Conservation (phyloP, 192 early-diverging fungal genomes). For the Linnemannia hyalina region DNA sequence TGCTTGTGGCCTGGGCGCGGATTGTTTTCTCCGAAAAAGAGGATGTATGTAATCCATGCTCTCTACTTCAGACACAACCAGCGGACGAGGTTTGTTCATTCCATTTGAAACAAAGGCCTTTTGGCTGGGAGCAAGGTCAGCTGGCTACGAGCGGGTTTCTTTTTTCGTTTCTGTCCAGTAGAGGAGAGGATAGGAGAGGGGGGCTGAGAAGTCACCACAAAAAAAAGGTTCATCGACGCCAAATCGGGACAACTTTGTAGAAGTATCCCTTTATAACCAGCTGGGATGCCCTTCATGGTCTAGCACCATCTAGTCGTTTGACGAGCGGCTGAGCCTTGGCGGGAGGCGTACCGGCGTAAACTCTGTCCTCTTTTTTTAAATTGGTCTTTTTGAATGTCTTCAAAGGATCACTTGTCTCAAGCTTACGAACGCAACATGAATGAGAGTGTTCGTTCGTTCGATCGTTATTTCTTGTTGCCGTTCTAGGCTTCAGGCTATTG, state of each 20-base stretch:
- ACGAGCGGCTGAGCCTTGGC: not conserved
- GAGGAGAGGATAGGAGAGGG: too few relatives aligned
- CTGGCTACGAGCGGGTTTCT: not conserved
- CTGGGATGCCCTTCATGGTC: too few relatives aligned
- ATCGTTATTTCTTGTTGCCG: not conserved
- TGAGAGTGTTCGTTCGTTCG: not conserved
- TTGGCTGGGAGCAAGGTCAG: not conserved
- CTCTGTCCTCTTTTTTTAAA: not conserved
- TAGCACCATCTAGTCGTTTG: too few relatives aligned
- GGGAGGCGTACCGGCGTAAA: not conserved
- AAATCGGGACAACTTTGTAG: not conserved
- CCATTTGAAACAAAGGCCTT: not conserved
- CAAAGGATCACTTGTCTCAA: not conserved
- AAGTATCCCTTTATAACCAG: too few relatives aligned
- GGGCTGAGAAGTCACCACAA: not conserved
- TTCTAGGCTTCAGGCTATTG: not conserved
- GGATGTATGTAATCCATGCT: not conserved
- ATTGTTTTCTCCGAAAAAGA: not conserved
- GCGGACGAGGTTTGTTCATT: not conserved
- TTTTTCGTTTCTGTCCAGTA: too few relatives aligned
- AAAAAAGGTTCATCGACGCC: not conserved
- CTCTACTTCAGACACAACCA: not conserved
- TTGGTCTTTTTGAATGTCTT: not conserved
- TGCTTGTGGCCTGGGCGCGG: slow-evolving; percentile 2
- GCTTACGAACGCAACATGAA: not conserved